Conservation (phyloP, 2,329 filamentous ascomycete species). For the Nigrograna mackinnonii region DNA sequence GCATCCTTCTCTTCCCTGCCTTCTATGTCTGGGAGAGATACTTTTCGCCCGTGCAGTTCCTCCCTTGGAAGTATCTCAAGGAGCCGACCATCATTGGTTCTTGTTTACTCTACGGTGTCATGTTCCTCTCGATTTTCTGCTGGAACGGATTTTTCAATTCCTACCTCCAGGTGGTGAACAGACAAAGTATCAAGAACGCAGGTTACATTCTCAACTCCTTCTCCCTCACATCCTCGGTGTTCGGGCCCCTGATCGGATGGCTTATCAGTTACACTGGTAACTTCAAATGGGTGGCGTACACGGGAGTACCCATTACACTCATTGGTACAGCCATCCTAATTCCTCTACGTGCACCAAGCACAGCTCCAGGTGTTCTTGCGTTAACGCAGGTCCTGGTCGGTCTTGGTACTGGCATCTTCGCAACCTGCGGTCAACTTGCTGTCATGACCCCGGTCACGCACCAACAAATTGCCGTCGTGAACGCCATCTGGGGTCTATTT, state of each 20-base stretch:
- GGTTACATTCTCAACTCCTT: conserved; percentile 42
- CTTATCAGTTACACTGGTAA: conserved; percentile 55
- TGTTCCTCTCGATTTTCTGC: conserved; percentile 59
- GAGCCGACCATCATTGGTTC: conserved; percentile 64
- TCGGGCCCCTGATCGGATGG: conserved; percentile 19
- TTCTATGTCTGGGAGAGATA: conserved; percentile 58
- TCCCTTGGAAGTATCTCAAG: conserved; percentile 62
- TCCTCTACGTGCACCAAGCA: conserved; percentile 36
- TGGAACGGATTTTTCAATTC: conserved; percentile 60
- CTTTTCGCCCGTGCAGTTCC: conserved; percentile 51
- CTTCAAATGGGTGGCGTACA: conserved; percentile 61
- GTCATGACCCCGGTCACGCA: neutral
- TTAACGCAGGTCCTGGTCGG: neutral
- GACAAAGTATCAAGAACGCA: conserved; percentile 29
- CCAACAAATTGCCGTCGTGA: neutral
- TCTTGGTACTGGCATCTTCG: neutral
- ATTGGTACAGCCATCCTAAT: conserved; percentile 65
- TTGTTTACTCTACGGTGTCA: conserved; percentile 58
- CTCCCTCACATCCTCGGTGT: conserved; percentile 30
- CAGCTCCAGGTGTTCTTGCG: neutral
- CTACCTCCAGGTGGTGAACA: conserved; percentile 43
- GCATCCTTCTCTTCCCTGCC: conserved; percentile 49
- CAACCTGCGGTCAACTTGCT: neutral
- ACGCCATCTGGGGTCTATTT: conserved; percentile 1
- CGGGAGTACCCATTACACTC: conserved; percentile 59